These are phyloP conservation scores for Penicillium aurantiogriseum DNA, from an alignment of 2,329 filamentous ascomycete genomes.

Conservation along the genomic window DNA sequence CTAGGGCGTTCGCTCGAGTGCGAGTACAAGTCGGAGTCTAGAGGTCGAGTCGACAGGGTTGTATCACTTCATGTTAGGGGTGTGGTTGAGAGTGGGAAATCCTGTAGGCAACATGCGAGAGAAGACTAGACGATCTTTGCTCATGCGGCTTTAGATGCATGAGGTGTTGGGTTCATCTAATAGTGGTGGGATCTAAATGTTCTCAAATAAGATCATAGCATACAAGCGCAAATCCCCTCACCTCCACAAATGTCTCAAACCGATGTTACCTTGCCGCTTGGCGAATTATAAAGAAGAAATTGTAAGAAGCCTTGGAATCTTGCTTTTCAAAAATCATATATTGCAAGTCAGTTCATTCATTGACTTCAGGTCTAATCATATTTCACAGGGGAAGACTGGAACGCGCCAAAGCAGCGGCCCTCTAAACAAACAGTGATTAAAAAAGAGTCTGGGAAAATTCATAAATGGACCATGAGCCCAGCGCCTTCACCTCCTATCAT, in stretches of 20 bases:
- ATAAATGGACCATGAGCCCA: slow-evolving; percentile 17
- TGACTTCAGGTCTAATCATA: slow-evolving; percentile 25
- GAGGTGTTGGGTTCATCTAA: not conserved
- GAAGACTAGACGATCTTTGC: not conserved
- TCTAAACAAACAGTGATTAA: slow-evolving; percentile 21
- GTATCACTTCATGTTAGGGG: not conserved
- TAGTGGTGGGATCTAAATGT: not conserved
- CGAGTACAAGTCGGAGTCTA: not conserved
- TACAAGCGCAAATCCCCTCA: not conserved
- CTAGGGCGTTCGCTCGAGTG: not conserved
- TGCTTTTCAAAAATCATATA: slow-evolving; percentile 1
- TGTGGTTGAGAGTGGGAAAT: not conserved
- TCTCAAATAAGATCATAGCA: not conserved
- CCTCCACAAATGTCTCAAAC: not conserved
- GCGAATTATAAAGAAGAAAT: not conserved
- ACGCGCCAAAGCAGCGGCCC: slow-evolving; percentile 9
- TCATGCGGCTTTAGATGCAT: not conserved
- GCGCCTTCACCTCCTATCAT: slow-evolving; percentile 11
- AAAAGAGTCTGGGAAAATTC: slow-evolving; percentile 15
- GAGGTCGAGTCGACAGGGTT: not conserved
- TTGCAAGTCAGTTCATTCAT: slow-evolving; percentile 14
- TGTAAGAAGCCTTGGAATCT: not conserved
- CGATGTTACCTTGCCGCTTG: not conserved
- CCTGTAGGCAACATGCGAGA: not conserved
- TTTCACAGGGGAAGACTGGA: slow-evolving; percentile 21